Conservation (phyloP, 2,329 filamentous ascomycete species). For the Penicillium sp. region DNA sequence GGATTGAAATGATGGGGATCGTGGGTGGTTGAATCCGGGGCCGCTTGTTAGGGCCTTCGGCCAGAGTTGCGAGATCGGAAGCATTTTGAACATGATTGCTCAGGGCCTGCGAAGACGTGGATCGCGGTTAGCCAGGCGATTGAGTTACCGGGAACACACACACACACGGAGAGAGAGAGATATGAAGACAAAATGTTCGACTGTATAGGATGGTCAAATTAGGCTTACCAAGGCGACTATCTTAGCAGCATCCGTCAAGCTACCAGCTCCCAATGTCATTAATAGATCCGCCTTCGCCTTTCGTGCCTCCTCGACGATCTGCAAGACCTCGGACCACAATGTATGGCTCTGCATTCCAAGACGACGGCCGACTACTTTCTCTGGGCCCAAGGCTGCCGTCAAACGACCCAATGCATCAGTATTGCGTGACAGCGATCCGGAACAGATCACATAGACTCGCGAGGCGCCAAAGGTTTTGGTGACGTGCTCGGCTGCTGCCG, state of each 20-base stretch:
- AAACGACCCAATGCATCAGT: conserved; percentile 44
- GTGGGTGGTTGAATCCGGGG: conserved; percentile 20
- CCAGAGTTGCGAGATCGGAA: conserved; percentile 37
- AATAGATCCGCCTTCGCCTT: conserved; percentile 43
- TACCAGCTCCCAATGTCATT: conserved; percentile 51
- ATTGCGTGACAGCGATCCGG: conserved; percentile 44
- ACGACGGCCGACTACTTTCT: conserved; percentile 38
- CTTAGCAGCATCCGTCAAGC: conserved; percentile 53
- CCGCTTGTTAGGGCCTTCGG: conserved; percentile 23
- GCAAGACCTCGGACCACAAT: conserved; percentile 48
- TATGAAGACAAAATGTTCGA: neutral
- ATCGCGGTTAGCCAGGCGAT: too few species aligned
- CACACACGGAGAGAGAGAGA: neutral
- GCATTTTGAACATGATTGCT: conserved; percentile 43
- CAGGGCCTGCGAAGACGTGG: conserved; percentile 31
- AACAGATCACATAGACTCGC: conserved; percentile 49
- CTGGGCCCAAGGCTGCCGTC: conserved; percentile 35
- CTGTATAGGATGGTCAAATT: neutral
- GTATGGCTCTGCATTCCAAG: conserved; percentile 52
- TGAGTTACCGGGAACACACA: too few species aligned
- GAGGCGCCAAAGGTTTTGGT: conserved; percentile 41
- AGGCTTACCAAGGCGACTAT: conserved; percentile 41
- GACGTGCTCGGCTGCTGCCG: conserved; percentile 43
- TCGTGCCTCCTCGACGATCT: conserved; percentile 41
- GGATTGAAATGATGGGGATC: conserved; percentile 35